Evolutionary conservation across 306 rosid species (phyloP).

Genomic region (Cucurbita pepo): DNA sequence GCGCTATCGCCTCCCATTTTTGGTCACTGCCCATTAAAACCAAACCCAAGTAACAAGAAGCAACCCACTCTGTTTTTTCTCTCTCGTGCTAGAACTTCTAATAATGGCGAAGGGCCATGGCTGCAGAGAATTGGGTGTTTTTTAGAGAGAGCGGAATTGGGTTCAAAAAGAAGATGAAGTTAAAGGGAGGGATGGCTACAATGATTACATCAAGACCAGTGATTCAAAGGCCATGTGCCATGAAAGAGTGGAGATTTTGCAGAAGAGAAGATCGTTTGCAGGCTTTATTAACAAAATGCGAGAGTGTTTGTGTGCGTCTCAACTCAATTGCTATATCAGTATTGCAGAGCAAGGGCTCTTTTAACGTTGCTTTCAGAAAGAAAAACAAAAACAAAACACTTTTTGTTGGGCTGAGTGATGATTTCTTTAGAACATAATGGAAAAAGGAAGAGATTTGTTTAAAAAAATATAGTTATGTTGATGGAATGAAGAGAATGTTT

Average conservation of each 20-base stretch:
- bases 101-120: background rate
- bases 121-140: background rate
- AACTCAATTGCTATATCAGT: background rate
- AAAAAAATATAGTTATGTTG: background rate
- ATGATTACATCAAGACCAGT: background rate
- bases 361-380: conserved; percentile 5
- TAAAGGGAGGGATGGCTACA: background rate
- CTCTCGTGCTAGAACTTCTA: background rate
- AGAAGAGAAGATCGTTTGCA: conserved; percentile 4
- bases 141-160: background rate
- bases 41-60: background rate
- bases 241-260: background rate
- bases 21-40: conserved; percentile 17
- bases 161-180: background rate
- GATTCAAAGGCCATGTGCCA: background rate
- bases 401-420: conserved; percentile 1
- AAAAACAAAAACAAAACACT: background rate
- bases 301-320: background rate
- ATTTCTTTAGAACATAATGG: background rate
- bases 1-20: conserved; percentile 19
- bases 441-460: background rate
- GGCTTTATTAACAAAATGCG: background rate
- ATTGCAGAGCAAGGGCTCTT: background rate
- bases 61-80: background rate
- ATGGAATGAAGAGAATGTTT: background rate